These are phyloP conservation scores for Aspergillus quadrilineatus DNA, from an alignment of 2,329 filamentous ascomycete species.

Conservation along the genomic window DNA sequence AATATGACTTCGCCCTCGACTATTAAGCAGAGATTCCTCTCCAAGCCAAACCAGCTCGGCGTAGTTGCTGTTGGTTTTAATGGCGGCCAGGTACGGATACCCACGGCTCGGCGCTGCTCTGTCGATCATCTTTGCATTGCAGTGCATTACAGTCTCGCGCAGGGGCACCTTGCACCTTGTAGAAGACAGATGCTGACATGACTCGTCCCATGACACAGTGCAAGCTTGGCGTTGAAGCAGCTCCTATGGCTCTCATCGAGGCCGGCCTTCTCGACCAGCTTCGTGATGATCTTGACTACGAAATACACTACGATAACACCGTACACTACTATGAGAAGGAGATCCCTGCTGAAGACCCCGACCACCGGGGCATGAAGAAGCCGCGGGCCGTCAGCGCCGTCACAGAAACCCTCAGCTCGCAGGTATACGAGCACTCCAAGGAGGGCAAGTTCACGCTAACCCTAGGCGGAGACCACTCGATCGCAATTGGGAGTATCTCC, in stretches of 20 bases:
- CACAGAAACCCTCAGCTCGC: constrained; percentile 72
- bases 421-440: constrained; percentile 83
- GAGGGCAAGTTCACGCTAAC: constrained; percentile 86
- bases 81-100: constrained; percentile 75
- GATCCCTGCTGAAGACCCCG: constrained; percentile 68
- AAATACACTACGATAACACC: constrained; percentile 75
- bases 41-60: constrained; percentile 75
- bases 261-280: constrained; percentile 83
- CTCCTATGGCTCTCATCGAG: constrained; percentile 83
- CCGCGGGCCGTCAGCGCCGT: constrained; percentile 82
- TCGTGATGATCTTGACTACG: constrained; percentile 81
- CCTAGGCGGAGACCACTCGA: constrained; percentile 91
- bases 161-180: background rate
- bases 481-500: constrained; percentile 89
- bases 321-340: constrained; percentile 81
- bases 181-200: background rate
- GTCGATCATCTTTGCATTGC: constrained; percentile 13
- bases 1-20: constrained; percentile 56
- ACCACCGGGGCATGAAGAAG: constrained; percentile 91
- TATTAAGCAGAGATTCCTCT: constrained; percentile 72
- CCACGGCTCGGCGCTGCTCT: constrained; percentile 4
- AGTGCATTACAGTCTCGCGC: background rate
- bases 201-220: constrained; percentile 53
- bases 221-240: constrained; percentile 89
- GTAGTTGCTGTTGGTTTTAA: constrained; percentile 95